Evolutionary conservation across 345 rosid genomes (phyloP).

Genomic region (Rhodamnia argentea): DNA sequence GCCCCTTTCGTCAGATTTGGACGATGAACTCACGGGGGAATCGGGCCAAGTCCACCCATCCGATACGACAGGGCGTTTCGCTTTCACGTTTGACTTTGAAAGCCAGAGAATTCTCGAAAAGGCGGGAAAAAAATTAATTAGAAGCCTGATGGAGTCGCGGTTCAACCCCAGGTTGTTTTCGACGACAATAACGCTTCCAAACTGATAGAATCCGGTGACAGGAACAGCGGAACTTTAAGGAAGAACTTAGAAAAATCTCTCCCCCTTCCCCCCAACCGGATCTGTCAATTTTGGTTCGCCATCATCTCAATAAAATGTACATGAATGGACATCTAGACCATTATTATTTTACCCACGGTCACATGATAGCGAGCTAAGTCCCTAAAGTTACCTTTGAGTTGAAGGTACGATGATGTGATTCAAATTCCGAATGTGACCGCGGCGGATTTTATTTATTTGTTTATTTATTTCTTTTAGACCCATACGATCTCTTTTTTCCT

Average conservation of each 20-base stretch:
- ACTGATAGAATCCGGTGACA: neutral
- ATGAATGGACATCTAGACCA: neutral
- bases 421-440: neutral
- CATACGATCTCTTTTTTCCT: too few relatives aligned
- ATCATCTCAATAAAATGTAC: neutral
- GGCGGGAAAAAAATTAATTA: neutral
- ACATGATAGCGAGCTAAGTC: neutral
- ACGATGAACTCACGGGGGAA: neutral
- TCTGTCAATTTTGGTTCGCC: neutral
- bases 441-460: neutral
- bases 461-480: neutral
- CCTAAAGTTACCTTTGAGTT: neutral
- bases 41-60: neutral
- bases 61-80: neutral
- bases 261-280: neutral
- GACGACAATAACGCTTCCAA: neutral
- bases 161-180: neutral
- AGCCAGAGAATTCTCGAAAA: neutral
- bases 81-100: neutral
- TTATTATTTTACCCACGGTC: neutral
- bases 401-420: neutral
- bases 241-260: neutral
- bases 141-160: neutral
- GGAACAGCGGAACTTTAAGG: neutral
- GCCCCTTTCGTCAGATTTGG: neutral